These are phyloP conservation scores for Lupinus albus DNA, from an alignment of 306 rosid species.

Conservation along the genomic window DNA sequence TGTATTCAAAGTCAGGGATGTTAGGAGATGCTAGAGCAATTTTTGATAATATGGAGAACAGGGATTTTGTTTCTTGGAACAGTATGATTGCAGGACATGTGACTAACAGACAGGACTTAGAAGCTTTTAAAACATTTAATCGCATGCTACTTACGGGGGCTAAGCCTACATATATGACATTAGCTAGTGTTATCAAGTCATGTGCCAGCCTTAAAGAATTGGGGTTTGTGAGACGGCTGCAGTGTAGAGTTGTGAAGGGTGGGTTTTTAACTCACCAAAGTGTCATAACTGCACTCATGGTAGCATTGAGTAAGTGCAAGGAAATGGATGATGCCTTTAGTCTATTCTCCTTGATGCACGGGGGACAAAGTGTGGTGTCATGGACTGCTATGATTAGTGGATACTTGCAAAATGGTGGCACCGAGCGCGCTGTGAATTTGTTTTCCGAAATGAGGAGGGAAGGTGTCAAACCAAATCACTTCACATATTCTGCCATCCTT, in stretches of 20 bases:
- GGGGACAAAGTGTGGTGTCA: conserved; percentile 62
- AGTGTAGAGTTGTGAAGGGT: conserved; percentile 61
- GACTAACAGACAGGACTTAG: conserved; percentile 55
- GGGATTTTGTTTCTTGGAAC: conserved; percentile 76
- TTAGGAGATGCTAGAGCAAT: conserved; percentile 60
- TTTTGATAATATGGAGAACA: conserved; percentile 59
- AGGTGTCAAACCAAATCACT: conserved; percentile 75
- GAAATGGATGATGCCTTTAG: conserved; percentile 64
- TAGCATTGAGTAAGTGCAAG: conserved; percentile 66
- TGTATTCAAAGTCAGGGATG: conserved; percentile 71
- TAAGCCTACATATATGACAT: conserved; percentile 55
- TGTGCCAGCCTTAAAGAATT: conserved; percentile 62
- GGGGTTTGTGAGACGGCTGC: conserved; percentile 60
- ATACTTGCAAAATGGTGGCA: conserved; percentile 65
- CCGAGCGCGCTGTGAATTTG: conserved; percentile 58
- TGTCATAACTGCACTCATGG: conserved; percentile 68
- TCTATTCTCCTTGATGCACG: conserved; percentile 55
- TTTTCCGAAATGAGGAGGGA: conserved; percentile 68
- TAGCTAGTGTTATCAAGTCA: conserved; percentile 62
- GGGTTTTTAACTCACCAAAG: conserved; percentile 57
- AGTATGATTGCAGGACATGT: conserved; percentile 73
- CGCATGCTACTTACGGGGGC: conserved; percentile 62
- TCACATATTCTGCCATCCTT: conserved; percentile 85
- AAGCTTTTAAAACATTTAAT: conserved; percentile 63
- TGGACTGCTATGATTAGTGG: conserved; percentile 95